Percentiles rank a stretch among this genome's conserved stretches.
These are phyloP conservation scores for Kodamaea sagamina DNA, from an alignment of 805 yeast genomes.

Conservation along the genomic window DNA sequence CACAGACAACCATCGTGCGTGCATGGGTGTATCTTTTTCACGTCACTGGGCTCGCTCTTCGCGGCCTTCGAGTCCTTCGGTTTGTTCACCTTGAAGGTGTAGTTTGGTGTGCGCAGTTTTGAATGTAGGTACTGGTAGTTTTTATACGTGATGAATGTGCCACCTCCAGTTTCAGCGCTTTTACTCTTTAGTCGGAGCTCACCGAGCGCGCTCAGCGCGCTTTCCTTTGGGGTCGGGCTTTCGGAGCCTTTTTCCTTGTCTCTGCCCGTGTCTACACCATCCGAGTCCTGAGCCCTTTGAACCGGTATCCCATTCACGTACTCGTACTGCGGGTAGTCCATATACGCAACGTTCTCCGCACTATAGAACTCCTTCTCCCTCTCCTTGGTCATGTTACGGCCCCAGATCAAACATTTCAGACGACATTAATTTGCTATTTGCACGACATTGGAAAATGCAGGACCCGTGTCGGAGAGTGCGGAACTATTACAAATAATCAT, in stretches of 20 bases:
- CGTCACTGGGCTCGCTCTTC: conserved; percentile 5
- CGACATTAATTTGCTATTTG: no score
- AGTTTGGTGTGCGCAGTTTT: conserved; percentile 4
- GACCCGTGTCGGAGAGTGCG: no score
- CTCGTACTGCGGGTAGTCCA: conserved; percentile 9
- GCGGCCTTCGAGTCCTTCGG: conserved; percentile 14
- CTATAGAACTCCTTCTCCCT: conserved; percentile 8
- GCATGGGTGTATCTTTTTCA: conserved; percentile 43
- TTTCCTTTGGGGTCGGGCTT: no score
- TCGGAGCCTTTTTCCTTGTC: neutral
- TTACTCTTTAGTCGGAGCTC: conserved; percentile 3
- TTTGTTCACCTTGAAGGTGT: conserved; percentile 16
- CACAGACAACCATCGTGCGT: conserved; percentile 53
- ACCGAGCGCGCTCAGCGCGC: neutral
- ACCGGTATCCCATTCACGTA: conserved; percentile 5
- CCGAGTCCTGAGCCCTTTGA: neutral
- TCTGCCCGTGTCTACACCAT: no score
- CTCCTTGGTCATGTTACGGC: conserved; percentile 10
- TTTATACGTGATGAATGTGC: conserved; percentile 11
- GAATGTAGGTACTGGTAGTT: conserved; percentile 8
- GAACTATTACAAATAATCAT: no score
- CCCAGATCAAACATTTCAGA: no score
- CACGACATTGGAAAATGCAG: no score
- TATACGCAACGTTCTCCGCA: conserved; percentile 1
- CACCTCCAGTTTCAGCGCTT: neutral